These are phyloP conservation scores for Irpex lacteus DNA, from an alignment of 1,284 basidiomycete genomes.

Conservation along the genomic window DNA sequence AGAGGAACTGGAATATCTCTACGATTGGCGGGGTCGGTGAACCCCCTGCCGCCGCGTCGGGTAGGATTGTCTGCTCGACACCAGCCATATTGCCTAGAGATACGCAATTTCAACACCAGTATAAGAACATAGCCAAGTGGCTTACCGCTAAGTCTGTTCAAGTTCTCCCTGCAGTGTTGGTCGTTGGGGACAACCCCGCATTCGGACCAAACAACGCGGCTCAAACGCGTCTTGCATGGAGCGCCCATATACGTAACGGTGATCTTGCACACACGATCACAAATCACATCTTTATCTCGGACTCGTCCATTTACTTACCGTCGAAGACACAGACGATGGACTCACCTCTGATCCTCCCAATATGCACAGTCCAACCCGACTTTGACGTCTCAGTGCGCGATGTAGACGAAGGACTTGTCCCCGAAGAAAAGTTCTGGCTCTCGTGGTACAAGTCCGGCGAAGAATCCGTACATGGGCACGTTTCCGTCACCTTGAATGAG, in stretches of 20 bases:
- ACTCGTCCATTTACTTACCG: neutral
- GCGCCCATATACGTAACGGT: neutral
- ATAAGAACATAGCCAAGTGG: too few relatives aligned
- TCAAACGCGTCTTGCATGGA: neutral
- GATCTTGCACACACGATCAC: neutral
- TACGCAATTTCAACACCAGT: fast-evolving
- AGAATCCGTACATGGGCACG: constrained; percentile 59
- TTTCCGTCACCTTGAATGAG: constrained; percentile 51
- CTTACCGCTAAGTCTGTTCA: too few relatives aligned
- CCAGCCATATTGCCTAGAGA: constrained; percentile 1
- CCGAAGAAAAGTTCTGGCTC: constrained; percentile 66
- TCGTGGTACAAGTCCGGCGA: constrained; percentile 60
- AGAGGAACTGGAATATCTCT: constrained; percentile 9
- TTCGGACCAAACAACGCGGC: neutral
- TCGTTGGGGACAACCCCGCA: neutral
- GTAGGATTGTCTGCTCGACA: neutral
- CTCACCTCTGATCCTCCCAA: constrained; percentile 37
- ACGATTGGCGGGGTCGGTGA: constrained; percentile 14
- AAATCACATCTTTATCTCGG: neutral
- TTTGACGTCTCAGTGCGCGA: constrained; percentile 58
- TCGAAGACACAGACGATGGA: constrained; percentile 1
- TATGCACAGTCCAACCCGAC: constrained; percentile 62
- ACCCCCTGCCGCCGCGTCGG: too few relatives aligned
- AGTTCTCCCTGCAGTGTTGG: too few relatives aligned
- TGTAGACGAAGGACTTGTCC: constrained; percentile 50